Evolutionary conservation across 345 rosid species (phyloP).

Genomic region (Turritis glabra): DNA sequence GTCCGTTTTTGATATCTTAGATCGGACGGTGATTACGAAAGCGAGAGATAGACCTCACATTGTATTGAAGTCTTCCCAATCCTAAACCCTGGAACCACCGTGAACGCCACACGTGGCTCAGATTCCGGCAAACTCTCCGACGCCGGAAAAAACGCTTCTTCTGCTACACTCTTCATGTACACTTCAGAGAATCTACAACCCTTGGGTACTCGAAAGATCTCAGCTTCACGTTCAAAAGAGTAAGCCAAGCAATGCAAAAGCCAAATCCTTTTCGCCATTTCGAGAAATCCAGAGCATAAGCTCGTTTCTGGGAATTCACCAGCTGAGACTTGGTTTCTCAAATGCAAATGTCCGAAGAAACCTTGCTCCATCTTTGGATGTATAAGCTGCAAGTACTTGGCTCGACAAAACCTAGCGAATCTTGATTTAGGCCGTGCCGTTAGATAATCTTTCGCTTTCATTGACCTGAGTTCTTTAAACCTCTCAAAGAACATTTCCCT

Average conservation of each 20-base stretch:
- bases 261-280: conserved; percentile 89
- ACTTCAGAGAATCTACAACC: conserved; percentile 84
- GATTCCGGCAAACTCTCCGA: conserved; percentile 18
- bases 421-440: conserved; percentile 59
- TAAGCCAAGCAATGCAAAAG: conserved; percentile 82
- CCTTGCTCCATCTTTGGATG: conserved; percentile 83
- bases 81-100: conserved; percentile 91
- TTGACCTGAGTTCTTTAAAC: conserved; percentile 63
- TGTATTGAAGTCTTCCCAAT: conserved; percentile 75
- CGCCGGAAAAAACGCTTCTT: conserved; percentile 47
- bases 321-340: conserved; percentile 50
- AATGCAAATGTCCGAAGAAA: conserved; percentile 58
- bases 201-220: conserved; percentile 63
- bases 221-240: conserved; percentile 64
- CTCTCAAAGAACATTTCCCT: conserved; percentile 52
- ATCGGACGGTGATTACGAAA: conserved; percentile 18
- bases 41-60: conserved; percentile 74
- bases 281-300: conserved; percentile 56
- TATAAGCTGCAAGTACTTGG: conserved; percentile 66
- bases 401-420: conserved; percentile 65
- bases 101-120: conserved; percentile 76
- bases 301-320: conserved; percentile 64
- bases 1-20: neutral
- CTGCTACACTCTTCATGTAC: conserved; percentile 72
- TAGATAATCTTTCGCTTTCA: conserved; percentile 55